Evolutionary conservation across 2,329 filamentous ascomycete species (phyloP), one percentile per base, ranked within the genome.

Genomic region (Ophiocordyceps camponoti-saundersi): DNA sequence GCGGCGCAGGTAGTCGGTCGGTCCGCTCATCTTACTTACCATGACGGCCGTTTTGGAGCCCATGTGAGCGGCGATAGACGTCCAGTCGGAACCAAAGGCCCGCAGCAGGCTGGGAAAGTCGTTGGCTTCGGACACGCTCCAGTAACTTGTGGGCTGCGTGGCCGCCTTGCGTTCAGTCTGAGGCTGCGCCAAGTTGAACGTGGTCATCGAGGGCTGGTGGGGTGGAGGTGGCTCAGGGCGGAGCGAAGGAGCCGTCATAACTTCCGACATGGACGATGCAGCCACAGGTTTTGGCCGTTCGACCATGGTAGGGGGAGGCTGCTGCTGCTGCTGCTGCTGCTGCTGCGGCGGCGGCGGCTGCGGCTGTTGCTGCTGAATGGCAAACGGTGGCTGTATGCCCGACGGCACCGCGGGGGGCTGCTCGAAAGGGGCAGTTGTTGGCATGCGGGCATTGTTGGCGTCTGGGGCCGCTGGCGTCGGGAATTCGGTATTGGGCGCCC

Each of bases 11-110:
- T 20, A 21, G 13, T 20, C 42, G 44, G 42, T 45, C 4, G 11
- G 26, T 29, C 26, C 4, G 26, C 7, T 29, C 47, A 54, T 59
- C 71, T 61, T 69, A 85, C 71, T 61, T 69, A 85, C 85, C 85
- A 92, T 92, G n/a, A 84, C 83, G 48, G 82, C 75, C 18, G 85
- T 90, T 64, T 90, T 90, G 5, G 84, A 86, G 45, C 82, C 80
- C 82, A 92, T 88, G 55, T 86, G 79, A 46, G 71, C 71, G 40
- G 85, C 82, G 61, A 90, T 90, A 5, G 75, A 76, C 44, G 68
- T 67, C 77, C 84, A 92, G 59, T 92, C 84, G 16, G 81, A 86
- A 48, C 85, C 85, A 64, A 87, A 90, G 47, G 85, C 75, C 45
- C 71, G 73, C 44, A 92, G 69, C 48, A 87, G 71, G 48, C 72